Evolutionary conservation across 164 flowering plant species (phyloP), one percentile per base, ranked within the genome.

Genomic region (Piper longum): DNA sequence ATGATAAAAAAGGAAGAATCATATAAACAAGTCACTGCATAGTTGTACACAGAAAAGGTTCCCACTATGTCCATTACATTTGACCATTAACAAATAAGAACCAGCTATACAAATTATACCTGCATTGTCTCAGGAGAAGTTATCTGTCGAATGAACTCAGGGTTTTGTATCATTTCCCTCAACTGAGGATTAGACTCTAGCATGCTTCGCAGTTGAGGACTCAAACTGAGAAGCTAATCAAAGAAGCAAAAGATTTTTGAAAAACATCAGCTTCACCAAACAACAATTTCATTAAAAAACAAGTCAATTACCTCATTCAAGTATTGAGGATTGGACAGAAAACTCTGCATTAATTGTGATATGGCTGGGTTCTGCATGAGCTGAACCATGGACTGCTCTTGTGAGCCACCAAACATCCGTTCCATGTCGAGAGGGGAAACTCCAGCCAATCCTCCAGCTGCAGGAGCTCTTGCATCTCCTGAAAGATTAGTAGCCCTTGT

Each of bases 291-390:
- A 44, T 51, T 41, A 52, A 18, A 39, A 36, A 41, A 41, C 26
- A 43, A 3, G 36, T 16, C 42, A 13, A 18, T 6, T 70, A 82
- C 88, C 81, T 82, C 84, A 57, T 80, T 81, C 85, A 84, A 76
- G 70, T 82, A 77, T 61, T 84, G 84, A 55, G 88, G 88, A 56
- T 84, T 76, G 7, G 88, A 82, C 26, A 84, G 76, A 57, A 84
- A 43, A 71, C 72, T 78, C 68, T 90, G 97, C 88, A 86, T 82
- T 82, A 90, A 85, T 72, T 88, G 99, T 4, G 92, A 74, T 45
- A 95, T 64, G 56, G 89, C 89, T 58, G 99, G 99, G 73, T 82
- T 91, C 72, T 90, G 95, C 85, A 95, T 61, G 16, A 88, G 42
- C 75, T 91, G 96, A 68, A 72, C 85, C 74, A 87, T 16, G 61